Evolutionary conservation across 306 rosid species (phyloP), one percentile per base, ranked within the genome.

Genomic region (Biancaea sappan): DNA sequence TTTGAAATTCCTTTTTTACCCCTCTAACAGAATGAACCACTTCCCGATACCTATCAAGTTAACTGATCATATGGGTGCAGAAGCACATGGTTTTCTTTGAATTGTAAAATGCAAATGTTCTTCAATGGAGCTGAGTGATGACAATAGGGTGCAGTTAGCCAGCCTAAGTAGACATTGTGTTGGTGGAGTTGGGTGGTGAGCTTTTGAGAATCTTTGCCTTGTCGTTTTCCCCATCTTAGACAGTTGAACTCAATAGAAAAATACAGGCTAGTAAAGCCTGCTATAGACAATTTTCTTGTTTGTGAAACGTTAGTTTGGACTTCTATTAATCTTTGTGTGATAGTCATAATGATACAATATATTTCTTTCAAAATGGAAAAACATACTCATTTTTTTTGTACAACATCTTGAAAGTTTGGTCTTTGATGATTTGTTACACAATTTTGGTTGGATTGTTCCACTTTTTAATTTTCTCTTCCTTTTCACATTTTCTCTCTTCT

Each of bases 181-280:
- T 60, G 28, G 78, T 8, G 44, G 68, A n/a, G 68, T 44, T 25
- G 43, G 15, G 50, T 3, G 3, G 53, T 46, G 52, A 41, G 44
- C 35, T 60, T 57, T 35, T 68, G 69, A 78, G 38, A 29, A 54
- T 73, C 2, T 14, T 57, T 57, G 34, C 11, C 32, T 19, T 40
- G 65, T 10, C 75, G 26, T 35, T 72, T 65, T 72, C 63, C 61
- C 60, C 64, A 66, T 56, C 62, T 43, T 57, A 35, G n/a, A 57
- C 21, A 29, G 63, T 57, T 56, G 38, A 34, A 10, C 44, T 18
- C n/a, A 41, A 6, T 21, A 63, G 50, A 34, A 19, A 18, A 34
- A 18, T 18, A 34, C 22, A 61, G 24, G 26, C 16, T 18, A 3
- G 34, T 28, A 62, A 19, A 19, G 26, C 28, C 32, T 25, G 24